phyloP scores from a whole-genome alignment of 2,329 filamentous ascomycete species.

The Fusarium nodosum region DNA sequence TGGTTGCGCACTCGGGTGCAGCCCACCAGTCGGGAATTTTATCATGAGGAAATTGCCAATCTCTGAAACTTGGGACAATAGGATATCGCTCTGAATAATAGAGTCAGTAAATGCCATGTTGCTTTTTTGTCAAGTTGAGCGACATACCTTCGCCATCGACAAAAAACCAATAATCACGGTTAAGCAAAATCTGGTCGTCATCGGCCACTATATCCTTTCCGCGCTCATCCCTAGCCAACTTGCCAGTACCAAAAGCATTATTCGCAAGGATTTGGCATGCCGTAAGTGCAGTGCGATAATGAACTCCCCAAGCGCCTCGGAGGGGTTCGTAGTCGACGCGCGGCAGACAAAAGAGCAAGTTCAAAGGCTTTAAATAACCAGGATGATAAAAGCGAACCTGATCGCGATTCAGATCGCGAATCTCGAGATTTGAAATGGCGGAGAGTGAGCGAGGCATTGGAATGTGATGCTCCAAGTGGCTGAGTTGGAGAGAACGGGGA shows the following conservation, averaged over 20 bases:
- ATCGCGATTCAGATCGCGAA: conserved; percentile 37
- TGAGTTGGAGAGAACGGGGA: conserved; percentile 17
- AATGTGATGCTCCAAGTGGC: conserved; percentile 24
- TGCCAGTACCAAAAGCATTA: conserved; percentile 31
- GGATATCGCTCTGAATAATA: conserved; percentile 31
- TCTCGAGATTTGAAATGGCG: conserved; percentile 36
- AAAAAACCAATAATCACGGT: conserved; percentile 43
- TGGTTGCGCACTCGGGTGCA: conserved; percentile 1
- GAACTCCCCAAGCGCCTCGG: conserved; percentile 23
- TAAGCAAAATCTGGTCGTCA: conserved; percentile 19
- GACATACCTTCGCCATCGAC: conserved; percentile 32
- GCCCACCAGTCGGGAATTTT: conserved; percentile 35
- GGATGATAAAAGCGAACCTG: conserved; percentile 44
- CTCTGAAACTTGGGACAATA: conserved; percentile 35
- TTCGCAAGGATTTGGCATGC: conserved; percentile 41
- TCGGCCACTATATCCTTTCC: conserved; percentile 21
- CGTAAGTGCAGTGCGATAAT: conserved; percentile 31
- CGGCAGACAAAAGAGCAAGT: conserved; percentile 38
- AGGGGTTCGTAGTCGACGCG: conserved; percentile 31
- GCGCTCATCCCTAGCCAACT: conserved; percentile 17
- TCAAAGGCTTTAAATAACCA: conserved; percentile 37
- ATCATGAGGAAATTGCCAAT: conserved; percentile 44
- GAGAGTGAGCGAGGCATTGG: conserved; percentile 40
- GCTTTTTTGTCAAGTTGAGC: accelerated
- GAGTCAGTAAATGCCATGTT: background rate